phyloP scores from a whole-genome alignment of 345 rosid genomes.

The Linum tenue region DNA sequence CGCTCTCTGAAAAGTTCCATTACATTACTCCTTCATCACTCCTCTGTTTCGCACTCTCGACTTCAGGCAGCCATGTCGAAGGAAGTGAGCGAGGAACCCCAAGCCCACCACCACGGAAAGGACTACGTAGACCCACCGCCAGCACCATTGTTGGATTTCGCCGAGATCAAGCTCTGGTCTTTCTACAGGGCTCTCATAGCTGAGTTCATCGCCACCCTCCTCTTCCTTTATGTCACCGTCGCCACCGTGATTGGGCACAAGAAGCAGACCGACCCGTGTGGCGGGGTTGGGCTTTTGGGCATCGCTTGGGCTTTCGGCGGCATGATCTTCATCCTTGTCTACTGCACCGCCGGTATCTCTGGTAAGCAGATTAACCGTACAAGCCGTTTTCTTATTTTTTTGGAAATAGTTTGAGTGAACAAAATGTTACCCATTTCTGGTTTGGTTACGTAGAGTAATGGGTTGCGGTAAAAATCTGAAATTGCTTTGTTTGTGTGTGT shows the following conservation, averaged over 20 bases:
- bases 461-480: not conserved
- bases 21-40: no score
- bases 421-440: not conserved
- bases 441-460: not conserved
- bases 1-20: no score
- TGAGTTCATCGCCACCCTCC: slow-evolving; percentile 2
- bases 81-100: slow-evolving; percentile 1
- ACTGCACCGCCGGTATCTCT: not conserved
- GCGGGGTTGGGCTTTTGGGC: not conserved
- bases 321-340: not conserved
- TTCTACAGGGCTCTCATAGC: slow-evolving; percentile 7
- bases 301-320: slow-evolving; percentile 2
- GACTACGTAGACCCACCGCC: slow-evolving; percentile 3
- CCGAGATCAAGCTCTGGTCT: not conserved
- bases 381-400: no score
- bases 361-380: not conserved
- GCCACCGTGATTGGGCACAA: slow-evolving; percentile 2
- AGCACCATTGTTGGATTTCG: not conserved
- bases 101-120: slow-evolving; percentile 1
- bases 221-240: not conserved
- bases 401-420: not conserved
- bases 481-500: not conserved
- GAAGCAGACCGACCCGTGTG: slow-evolving; percentile 1
- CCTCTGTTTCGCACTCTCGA: no score
- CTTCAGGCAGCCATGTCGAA: not conserved